Conservation (phyloP, 1,284 basidiomycete genomes). For the Irpex sp. region DNA sequence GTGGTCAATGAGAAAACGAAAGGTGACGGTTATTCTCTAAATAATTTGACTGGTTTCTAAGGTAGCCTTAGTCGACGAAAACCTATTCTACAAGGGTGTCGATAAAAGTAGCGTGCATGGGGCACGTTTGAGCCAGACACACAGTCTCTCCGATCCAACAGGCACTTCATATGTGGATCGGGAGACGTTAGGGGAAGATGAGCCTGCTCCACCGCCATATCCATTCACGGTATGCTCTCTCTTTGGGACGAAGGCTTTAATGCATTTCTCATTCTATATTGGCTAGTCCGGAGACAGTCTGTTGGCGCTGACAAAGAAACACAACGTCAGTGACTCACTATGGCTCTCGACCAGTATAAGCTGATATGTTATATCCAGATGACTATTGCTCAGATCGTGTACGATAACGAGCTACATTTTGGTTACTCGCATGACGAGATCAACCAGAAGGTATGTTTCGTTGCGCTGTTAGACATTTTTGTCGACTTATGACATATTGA, state of each 20-base stretch:
- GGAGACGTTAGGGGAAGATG: slow-evolving; percentile 47
- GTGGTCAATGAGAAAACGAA: slow-evolving; percentile 93
- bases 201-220: slow-evolving; percentile 74
- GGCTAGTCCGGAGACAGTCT: slow-evolving; percentile 80
- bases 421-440: slow-evolving; percentile 84
- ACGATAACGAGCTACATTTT: slow-evolving; percentile 92
- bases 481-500: slow-evolving; percentile 2
- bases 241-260: background rate
- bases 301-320: slow-evolving; percentile 81
- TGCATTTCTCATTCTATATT: background rate
- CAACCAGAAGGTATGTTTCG: slow-evolving; percentile 63
- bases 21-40: slow-evolving; percentile 47
- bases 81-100: slow-evolving; percentile 95
- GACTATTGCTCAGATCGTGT: slow-evolving; percentile 95
- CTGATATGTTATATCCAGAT: slow-evolving; percentile 55
- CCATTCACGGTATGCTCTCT: slow-evolving; percentile 62
- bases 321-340: slow-evolving; percentile 71
- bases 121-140: slow-evolving; percentile 80
- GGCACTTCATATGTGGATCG: slow-evolving; percentile 32
- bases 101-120: slow-evolving; percentile 84
- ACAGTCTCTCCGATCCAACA: slow-evolving; percentile 66
- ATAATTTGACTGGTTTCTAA: slow-evolving; percentile 15
- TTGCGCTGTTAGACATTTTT: slow-evolving; percentile 1
- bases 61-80: slow-evolving; percentile 79
- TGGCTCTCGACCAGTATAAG: slow-evolving; percentile 13